A percentile compares a stretch with the other conserved stretches of the same genome.
Conservation (phyloP, 352 stramenopile genomes). For the Phytophthora multivora region DNA sequence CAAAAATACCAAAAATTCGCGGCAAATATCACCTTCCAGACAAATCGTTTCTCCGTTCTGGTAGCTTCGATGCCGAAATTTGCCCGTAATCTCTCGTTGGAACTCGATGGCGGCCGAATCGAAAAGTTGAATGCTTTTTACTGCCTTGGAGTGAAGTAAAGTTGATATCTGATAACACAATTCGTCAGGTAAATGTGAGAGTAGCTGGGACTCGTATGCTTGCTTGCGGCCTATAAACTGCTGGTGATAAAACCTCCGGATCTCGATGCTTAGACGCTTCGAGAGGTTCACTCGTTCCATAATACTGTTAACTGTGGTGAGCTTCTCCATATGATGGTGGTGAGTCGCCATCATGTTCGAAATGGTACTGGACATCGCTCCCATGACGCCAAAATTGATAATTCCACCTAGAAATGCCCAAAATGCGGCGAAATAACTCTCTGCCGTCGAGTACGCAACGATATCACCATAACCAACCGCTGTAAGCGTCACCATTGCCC, state of each 20-base stretch:
- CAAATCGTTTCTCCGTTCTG: constrained; percentile 67
- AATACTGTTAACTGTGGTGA: constrained; percentile 63
- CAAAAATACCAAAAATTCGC: constrained; percentile 73
- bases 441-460: constrained; percentile 45
- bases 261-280: constrained; percentile 26
- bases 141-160: constrained; percentile 62
- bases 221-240: constrained; percentile 71
- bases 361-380: constrained; percentile 77
- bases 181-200: constrained; percentile 60
- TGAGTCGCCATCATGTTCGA: constrained; percentile 56
- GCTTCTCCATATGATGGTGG: constrained; percentile 63
- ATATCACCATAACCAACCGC: constrained; percentile 66
- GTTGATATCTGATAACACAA: constrained; percentile 71
- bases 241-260: constrained; percentile 67
- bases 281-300: constrained; percentile 61
- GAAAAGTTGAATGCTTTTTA: constrained; percentile 64
- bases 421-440: constrained; percentile 62
- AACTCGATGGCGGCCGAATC: constrained; percentile 49
- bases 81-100: constrained; percentile 61
- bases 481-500: constrained; percentile 69
- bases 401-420: constrained; percentile 72
- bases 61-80: constrained; percentile 65
- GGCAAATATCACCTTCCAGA: constrained; percentile 61
- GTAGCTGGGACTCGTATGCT: constrained; percentile 59
- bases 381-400: constrained; percentile 80